Evolutionary conservation across 2,329 filamentous ascomycete genomes (phyloP).

Genomic region (Dactylellina leptospora): DNA sequence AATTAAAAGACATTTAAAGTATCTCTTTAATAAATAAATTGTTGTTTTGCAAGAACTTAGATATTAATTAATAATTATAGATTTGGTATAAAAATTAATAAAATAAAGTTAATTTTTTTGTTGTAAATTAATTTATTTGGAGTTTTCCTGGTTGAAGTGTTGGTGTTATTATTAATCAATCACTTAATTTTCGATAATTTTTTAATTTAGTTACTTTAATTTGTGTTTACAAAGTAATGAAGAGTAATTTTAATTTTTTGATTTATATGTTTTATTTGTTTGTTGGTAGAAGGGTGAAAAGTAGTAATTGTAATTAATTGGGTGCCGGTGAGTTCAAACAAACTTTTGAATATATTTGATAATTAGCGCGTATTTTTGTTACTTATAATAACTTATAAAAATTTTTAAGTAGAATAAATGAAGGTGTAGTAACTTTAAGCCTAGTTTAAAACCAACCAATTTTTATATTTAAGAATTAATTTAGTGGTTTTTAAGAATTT

Average conservation of each 20-base stretch:
- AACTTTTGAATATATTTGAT: neutral
- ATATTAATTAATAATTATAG: neutral
- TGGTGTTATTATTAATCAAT: neutral
- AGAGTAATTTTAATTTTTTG: constrained; percentile 10
- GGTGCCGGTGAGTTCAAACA: neutral
- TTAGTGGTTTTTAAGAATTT: neutral
- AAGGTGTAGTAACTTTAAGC: neutral
- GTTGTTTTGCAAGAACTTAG: neutral
- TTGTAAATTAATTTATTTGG: neutral
- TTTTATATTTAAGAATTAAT: neutral
- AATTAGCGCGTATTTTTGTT: neutral
- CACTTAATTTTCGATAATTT: neutral
- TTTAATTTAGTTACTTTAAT: neutral
- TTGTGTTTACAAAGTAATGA: neutral
- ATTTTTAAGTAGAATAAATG: neutral
- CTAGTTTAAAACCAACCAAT: neutral
- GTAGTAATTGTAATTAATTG: neutral
- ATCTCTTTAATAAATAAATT: neutral
- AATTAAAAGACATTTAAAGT: neutral
- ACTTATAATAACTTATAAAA: neutral
- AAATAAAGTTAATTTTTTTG: neutral
- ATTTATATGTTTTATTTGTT: constrained; percentile 4
- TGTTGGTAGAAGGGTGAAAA: constrained; percentile 4
- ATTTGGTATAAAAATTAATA: neutral
- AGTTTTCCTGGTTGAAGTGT: neutral